Evolutionary conservation across 441 rosid species (phyloP).

Genomic region (Theobroma grandiflorum): DNA sequence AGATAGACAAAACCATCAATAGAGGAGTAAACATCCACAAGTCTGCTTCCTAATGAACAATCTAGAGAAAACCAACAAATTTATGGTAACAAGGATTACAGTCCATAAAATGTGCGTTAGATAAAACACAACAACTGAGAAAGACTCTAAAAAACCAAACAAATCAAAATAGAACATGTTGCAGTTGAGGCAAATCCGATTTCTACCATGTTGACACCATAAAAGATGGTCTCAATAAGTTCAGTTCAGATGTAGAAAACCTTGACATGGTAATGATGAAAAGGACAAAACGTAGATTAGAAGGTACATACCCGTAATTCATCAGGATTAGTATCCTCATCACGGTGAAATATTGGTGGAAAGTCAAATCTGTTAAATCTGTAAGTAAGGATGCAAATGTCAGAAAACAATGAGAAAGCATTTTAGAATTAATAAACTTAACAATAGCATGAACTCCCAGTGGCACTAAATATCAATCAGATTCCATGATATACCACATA

Average conservation of each 20-base stretch:
- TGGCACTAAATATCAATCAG: slow-evolving; percentile 18
- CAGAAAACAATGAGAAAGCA: slow-evolving; percentile 25
- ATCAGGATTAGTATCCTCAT: slow-evolving; percentile 81
- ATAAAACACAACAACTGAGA: background rate
- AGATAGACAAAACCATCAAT: background rate
- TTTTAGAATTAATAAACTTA: slow-evolving; percentile 3
- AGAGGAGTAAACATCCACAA: background rate
- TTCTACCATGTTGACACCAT: background rate
- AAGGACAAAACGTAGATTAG: background rate
- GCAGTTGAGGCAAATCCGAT: background rate
- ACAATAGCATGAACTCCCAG: slow-evolving; percentile 22
- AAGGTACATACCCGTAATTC: slow-evolving; percentile 72
- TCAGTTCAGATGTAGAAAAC: background rate
- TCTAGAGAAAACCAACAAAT: background rate
- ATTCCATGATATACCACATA: slow-evolving; percentile 23
- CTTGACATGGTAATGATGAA: background rate
- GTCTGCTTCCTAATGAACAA: background rate
- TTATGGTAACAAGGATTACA: background rate
- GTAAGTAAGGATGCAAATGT: slow-evolving; percentile 36
- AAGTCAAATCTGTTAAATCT: slow-evolving; percentile 94
- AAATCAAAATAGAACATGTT: background rate
- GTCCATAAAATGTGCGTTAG: background rate
- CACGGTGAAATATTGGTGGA: slow-evolving; percentile 91
- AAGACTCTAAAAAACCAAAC: background rate
- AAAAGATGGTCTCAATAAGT: background rate